Percentiles rank a stretch among this genome's conserved stretches.
phyloP scores from a whole-genome alignment of 2,329 filamentous ascomycete species.

The Biscogniauxia sp. region DNA sequence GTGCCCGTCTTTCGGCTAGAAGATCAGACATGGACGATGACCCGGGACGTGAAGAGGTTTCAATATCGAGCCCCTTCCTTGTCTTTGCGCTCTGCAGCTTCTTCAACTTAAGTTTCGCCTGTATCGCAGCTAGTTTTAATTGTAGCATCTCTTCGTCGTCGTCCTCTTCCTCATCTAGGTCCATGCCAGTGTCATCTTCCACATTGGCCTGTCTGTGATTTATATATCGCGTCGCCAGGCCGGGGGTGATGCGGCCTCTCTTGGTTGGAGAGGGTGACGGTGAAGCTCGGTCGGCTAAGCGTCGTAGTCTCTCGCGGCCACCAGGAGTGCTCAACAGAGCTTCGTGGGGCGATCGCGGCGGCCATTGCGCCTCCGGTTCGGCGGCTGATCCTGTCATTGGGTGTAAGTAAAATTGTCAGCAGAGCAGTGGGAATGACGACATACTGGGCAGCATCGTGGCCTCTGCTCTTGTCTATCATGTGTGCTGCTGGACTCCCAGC shows the following conservation, averaged over 20 bases:
- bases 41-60: slow-evolving; percentile 10
- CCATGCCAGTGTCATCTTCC: slow-evolving; percentile 30
- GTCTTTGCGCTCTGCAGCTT: slow-evolving; percentile 70
- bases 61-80: slow-evolving; percentile 25
- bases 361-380: slow-evolving; percentile 57
- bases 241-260: slow-evolving; percentile 39
- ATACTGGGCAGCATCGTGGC: slow-evolving; percentile 26
- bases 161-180: slow-evolving; percentile 54
- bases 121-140: slow-evolving; percentile 82
- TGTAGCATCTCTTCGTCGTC: slow-evolving; percentile 82
- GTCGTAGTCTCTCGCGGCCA: slow-evolving; percentile 72
- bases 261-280: slow-evolving; percentile 67
- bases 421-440: slow-evolving; percentile 15
- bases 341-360: slow-evolving; percentile 64
- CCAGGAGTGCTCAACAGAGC: slow-evolving; percentile 67
- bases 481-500: not conserved
- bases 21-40: slow-evolving; percentile 18
- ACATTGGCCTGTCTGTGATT: slow-evolving; percentile 14
- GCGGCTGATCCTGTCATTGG: slow-evolving; percentile 25
- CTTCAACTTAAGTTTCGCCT: slow-evolving; percentile 84
- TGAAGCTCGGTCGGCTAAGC: slow-evolving; percentile 63
- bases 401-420: slow-evolving; percentile 15
- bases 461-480: slow-evolving; percentile 1
- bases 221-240: slow-evolving; percentile 16
- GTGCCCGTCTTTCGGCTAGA: slow-evolving; percentile 17